phyloP scores from a whole-genome alignment of 2,329 filamentous ascomycete genomes.

The Scorias spongiosa region DNA sequence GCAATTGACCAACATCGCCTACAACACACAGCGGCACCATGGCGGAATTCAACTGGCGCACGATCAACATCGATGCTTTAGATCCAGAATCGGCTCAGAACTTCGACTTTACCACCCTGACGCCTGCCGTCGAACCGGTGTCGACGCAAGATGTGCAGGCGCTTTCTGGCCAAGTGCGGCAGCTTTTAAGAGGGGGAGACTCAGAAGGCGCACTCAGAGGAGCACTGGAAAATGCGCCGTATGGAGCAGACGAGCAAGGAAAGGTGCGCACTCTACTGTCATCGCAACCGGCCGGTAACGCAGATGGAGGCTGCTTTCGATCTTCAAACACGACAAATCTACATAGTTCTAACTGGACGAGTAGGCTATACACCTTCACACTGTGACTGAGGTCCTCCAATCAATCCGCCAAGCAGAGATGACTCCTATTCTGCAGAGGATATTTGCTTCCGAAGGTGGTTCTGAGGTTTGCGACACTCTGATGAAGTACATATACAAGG shows the following conservation, averaged over 20 bases:
- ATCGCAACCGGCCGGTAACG: no score
- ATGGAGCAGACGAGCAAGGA: conserved; percentile 37
- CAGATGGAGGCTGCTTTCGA: no score
- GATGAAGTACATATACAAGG: conserved; percentile 97
- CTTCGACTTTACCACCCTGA: conserved; percentile 76
- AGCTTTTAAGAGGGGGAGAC: conserved; percentile 76
- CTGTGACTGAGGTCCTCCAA: conserved; percentile 83
- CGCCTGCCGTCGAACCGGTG: conserved; percentile 59
- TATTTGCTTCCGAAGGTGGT: conserved; percentile 66
- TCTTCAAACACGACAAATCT: background rate
- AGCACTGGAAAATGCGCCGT: conserved; percentile 75
- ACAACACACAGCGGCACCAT: conserved; percentile 13
- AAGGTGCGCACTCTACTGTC: conserved; percentile 27
- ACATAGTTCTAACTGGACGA: background rate
- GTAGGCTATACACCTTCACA: conserved; percentile 73
- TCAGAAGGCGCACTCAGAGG: conserved; percentile 71
- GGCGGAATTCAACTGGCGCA: conserved; percentile 53
- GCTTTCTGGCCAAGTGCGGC: conserved; percentile 66
- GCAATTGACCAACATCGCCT: background rate
- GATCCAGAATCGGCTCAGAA: conserved; percentile 82
- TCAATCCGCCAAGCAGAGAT: conserved; percentile 95
- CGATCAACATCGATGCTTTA: conserved; percentile 84
- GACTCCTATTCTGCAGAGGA: conserved; percentile 68
- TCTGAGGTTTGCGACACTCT: conserved; percentile 77
- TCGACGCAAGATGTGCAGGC: conserved; percentile 65